A percentile compares a stretch with the other conserved stretches of the same genome.
Evolutionary conservation across 2,329 filamentous ascomycete species (phyloP).

Genomic region (Atkinsonella texensis): DNA sequence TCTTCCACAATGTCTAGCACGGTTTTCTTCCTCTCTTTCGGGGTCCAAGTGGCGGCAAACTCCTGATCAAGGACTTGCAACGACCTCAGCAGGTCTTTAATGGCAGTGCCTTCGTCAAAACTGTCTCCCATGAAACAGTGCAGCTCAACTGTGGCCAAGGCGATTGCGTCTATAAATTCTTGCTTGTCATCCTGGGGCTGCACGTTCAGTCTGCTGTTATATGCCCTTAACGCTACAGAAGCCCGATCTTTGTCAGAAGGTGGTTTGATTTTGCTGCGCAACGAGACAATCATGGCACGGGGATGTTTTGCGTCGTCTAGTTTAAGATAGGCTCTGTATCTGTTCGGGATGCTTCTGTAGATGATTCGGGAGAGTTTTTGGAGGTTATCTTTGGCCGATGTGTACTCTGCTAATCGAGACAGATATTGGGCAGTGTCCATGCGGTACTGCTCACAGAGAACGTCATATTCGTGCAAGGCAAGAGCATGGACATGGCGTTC

Average conservation of each 20-base stretch:
- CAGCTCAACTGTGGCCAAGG: slow-evolving; percentile 5
- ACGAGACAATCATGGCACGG: slow-evolving; percentile 5
- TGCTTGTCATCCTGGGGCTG: slow-evolving; percentile 4
- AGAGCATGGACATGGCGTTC: slow-evolving; percentile 5
- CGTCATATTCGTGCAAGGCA: slow-evolving; percentile 4
- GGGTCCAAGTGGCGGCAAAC: slow-evolving; percentile 1
- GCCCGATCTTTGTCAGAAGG: slow-evolving; percentile 2
- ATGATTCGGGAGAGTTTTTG: slow-evolving; percentile 7
- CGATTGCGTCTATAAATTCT: slow-evolving; percentile 4
- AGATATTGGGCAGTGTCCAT: slow-evolving; percentile 6
- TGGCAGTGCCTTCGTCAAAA: slow-evolving; percentile 5
- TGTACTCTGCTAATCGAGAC: slow-evolving; percentile 1
- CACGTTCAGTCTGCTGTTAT: slow-evolving; percentile 1
- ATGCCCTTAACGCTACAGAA: neutral
- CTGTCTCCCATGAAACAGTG: slow-evolving; percentile 1
- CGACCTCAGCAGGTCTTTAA: neutral
- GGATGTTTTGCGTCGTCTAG: slow-evolving; percentile 6
- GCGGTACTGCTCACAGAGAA: slow-evolving; percentile 7
- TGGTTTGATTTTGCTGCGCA: slow-evolving; percentile 2
- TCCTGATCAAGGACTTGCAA: slow-evolving; percentile 4
- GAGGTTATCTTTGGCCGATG: slow-evolving; percentile 3
- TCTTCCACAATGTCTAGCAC: slow-evolving; percentile 8
- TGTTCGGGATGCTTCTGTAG: slow-evolving; percentile 5
- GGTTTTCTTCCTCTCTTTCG: neutral
- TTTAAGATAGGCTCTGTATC: slow-evolving; percentile 5